These are phyloP conservation scores for Aspergillus novofumigatus DNA, from an alignment of 2,329 filamentous ascomycete genomes.

Conservation along the genomic window DNA sequence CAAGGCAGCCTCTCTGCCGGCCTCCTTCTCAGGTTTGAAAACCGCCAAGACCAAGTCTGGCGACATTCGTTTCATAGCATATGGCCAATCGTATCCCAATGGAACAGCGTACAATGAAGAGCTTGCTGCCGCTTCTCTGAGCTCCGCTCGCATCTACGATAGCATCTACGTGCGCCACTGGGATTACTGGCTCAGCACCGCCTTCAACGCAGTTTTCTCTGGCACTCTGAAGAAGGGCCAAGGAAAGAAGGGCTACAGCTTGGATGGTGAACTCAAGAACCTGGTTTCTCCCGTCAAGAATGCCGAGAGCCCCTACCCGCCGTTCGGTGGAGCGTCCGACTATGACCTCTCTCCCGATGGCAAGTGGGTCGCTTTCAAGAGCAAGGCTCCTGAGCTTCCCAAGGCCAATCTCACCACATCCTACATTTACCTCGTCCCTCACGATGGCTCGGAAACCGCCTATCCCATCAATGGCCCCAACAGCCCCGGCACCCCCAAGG, in stretches of 20 bases:
- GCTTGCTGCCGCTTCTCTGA: slow-evolving; percentile 55
- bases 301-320: slow-evolving; percentile 46
- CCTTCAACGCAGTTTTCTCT: slow-evolving; percentile 70
- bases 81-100: slow-evolving; percentile 61
- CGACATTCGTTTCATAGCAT: slow-evolving; percentile 50
- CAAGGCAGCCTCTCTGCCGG: slow-evolving; percentile 36
- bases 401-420: slow-evolving; percentile 67
- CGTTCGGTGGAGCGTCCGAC: slow-evolving; percentile 75
- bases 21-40: slow-evolving; percentile 38
- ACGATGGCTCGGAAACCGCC: slow-evolving; percentile 57
- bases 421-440: slow-evolving; percentile 69
- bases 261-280: slow-evolving; percentile 55
- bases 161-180: slow-evolving; percentile 77
- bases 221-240: slow-evolving; percentile 50
- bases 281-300: slow-evolving; percentile 37
- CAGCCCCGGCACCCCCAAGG: slow-evolving; percentile 40
- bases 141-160: slow-evolving; percentile 67
- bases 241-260: slow-evolving; percentile 36
- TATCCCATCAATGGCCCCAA: slow-evolving; percentile 41
- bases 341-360: slow-evolving; percentile 60
- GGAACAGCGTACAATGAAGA: slow-evolving; percentile 67
- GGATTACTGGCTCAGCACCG: slow-evolving; percentile 69
- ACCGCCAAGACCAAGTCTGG: slow-evolving; percentile 32
- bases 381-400: slow-evolving; percentile 41
- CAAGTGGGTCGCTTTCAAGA: slow-evolving; percentile 39